These are phyloP conservation scores for Uncinocarpus reesii DNA, from an alignment of 2,329 filamentous ascomycete species.

Conservation along the genomic window DNA sequence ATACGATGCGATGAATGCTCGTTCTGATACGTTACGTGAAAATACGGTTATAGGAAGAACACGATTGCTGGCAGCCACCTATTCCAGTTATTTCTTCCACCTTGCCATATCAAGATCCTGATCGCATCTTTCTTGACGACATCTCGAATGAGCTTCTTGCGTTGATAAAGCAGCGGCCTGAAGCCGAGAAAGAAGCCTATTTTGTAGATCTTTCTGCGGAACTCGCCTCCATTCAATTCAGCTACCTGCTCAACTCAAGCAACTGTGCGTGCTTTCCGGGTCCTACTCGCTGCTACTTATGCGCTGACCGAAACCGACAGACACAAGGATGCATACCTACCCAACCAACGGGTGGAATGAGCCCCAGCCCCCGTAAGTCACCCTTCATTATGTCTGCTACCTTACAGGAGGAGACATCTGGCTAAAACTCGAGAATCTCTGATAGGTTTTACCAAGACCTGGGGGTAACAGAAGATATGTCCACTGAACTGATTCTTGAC, in stretches of 20 bases:
- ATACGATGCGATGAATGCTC: background rate
- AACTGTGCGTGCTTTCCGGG: conserved; percentile 24
- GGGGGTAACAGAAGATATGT: conserved; percentile 53
- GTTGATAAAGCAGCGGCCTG: conserved; percentile 39
- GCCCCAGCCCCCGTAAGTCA: conserved; percentile 22
- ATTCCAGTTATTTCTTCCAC: conserved; percentile 25
- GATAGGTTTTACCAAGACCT: conserved; percentile 50
- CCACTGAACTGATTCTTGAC: conserved; percentile 51
- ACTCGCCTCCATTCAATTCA: conserved; percentile 33
- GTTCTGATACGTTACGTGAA: background rate
- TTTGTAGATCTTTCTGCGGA: conserved; percentile 23
- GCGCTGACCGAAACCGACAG: conserved; percentile 1
- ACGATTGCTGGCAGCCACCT: conserved; percentile 38
- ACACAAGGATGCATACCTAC: conserved; percentile 5
- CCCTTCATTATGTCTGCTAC: background rate
- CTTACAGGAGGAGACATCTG: background rate
- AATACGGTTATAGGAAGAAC: conserved; percentile 21
- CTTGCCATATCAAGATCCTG: conserved; percentile 33
- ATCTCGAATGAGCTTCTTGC: conserved; percentile 48
- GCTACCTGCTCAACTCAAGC: conserved; percentile 27
- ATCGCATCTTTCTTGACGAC: conserved; percentile 48
- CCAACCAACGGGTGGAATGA: background rate
- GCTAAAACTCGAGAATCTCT: background rate
- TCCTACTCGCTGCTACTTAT: background rate
- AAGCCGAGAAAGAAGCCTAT: conserved; percentile 30